Evolutionary conservation across 345 rosid species (phyloP), one percentile per base, ranked within the genome.

Genomic region (Isatis tinctoria): DNA sequence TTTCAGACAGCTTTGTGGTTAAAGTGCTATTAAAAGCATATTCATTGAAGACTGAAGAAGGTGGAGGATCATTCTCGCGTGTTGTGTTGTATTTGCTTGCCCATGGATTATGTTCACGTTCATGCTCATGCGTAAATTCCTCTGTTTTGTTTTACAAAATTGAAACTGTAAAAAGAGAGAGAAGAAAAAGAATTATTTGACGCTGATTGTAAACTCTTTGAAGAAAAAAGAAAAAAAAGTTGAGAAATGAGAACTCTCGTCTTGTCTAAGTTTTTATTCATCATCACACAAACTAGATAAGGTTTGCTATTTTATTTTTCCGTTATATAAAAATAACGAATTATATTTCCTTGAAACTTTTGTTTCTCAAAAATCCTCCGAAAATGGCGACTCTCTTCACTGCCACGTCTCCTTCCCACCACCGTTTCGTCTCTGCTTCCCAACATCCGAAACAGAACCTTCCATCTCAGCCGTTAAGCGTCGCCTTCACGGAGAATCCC

Each of bases 361-460:
- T 44, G 10, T 16, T 32, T 12, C 4, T 0, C 2, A 20, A 65
- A n/a, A 28, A n/a, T 56, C 56, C 54, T 59, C 17, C 4, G 41
- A 53, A 32, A 76, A 76, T 76, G 80, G 72, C 80, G 70, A 33
- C 67, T 44, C 71, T 76, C 71, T 70, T 76, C 75, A 70, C 75
- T 10, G 53, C 75, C 4, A 63, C 71, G 27, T 6, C 51, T 54
- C 52, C 75, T 35, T 63, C 75, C 4, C 74, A 47, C 81, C 79
- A 69, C 80, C 87, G 20, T 54, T 79, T 30, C 80, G 62, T 44
- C 37, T 85, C 78, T 16, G 3, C 79, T 44, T 73, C 83, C 4
- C 87, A 65, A 54, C 83, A 67, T 35, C 68, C 51, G 67, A 84
- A 62, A 48, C 85, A 14, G 77, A 81, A 74, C 79, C 40, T 37